A percentile compares a stretch with the other conserved stretches of the same genome.
These are phyloP conservation scores for Hypoxylon sp. DNA, from an alignment of 2,329 filamentous ascomycete species.

Conservation along the genomic window DNA sequence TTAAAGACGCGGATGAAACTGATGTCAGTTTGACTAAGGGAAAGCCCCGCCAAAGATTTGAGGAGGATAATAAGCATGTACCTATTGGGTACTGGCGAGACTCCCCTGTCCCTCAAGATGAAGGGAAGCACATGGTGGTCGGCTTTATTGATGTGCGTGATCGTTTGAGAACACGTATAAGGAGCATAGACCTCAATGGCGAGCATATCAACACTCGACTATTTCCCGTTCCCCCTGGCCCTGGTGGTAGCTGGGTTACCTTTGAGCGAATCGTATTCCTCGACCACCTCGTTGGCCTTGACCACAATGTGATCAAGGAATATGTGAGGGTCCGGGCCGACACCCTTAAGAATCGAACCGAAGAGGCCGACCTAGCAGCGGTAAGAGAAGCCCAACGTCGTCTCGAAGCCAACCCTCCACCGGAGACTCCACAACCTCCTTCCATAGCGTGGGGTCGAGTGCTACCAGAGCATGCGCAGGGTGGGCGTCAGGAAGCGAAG, in stretches of 20 bases:
- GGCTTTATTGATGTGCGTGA: conserved; percentile 74
- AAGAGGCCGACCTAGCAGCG: conserved; percentile 58
- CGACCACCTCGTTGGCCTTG: conserved; percentile 66
- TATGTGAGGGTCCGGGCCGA: conserved; percentile 69
- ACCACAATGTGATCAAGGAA: conserved; percentile 71
- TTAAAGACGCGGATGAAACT: conserved; percentile 52
- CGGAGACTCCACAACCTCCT: conserved; percentile 59
- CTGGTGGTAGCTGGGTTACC: conserved; percentile 74
- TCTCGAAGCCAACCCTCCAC: conserved; percentile 58
- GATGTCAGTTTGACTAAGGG: conserved; percentile 45
- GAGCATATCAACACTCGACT: conserved; percentile 60
- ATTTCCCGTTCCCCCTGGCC: conserved; percentile 66
- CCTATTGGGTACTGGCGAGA: conserved; percentile 72
- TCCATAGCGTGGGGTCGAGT: conserved; percentile 66
- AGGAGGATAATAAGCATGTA: conserved; percentile 60
- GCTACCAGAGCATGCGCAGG: conserved; percentile 60
- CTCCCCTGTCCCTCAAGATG: conserved; percentile 63
- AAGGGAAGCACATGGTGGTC: conserved; percentile 69
- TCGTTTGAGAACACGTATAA: conserved; percentile 70
- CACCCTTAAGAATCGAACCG: conserved; percentile 50
- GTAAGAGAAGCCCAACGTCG: conserved; percentile 62
- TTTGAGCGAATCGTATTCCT: conserved; percentile 72
- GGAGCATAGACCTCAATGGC: conserved; percentile 63
- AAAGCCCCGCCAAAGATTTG: conserved; percentile 49
- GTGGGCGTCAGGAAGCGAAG: conserved; percentile 59